Conservation (phyloP, 805 yeast genomes). For the Cyberlindnera euphorbiiphila region DNA sequence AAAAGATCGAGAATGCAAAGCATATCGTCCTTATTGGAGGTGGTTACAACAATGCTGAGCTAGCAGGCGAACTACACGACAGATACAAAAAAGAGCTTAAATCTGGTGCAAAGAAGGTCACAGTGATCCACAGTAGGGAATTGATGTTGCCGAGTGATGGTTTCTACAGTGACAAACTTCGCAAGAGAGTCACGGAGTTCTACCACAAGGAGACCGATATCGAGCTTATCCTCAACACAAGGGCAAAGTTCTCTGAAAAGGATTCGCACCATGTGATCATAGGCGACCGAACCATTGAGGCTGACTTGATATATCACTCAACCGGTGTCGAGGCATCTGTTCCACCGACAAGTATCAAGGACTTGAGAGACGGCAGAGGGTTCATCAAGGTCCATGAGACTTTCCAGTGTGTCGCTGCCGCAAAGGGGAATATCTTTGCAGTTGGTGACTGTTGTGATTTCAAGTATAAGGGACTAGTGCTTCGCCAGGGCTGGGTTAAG, state of each 20-base stretch:
- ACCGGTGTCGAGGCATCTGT: constrained; percentile 23
- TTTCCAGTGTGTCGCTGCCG: constrained; percentile 21
- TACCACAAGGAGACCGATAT: constrained; percentile 16
- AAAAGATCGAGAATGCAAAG: constrained; percentile 20
- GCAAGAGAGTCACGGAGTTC: constrained; percentile 19
- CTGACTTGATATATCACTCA: constrained; percentile 20
- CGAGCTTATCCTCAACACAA: constrained; percentile 16
- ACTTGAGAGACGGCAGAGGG: constrained; percentile 16
- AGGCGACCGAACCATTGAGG: constrained; percentile 5
- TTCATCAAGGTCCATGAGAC: constrained; percentile 22
- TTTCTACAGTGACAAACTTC: constrained; percentile 12
- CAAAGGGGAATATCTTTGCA: constrained; percentile 29
- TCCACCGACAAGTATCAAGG: constrained; percentile 18
- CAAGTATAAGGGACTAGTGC: constrained; percentile 23
- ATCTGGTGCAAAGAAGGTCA: constrained; percentile 15
- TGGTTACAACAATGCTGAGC: constrained; percentile 30
- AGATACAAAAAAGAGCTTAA: constrained; percentile 19
- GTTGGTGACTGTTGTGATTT: constrained; percentile 31
- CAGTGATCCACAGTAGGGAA: constrained; percentile 16
- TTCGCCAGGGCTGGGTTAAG: constrained; percentile 14
- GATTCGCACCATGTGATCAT: not conserved
- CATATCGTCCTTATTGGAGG: constrained; percentile 30
- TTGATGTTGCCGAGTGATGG: constrained; percentile 16
- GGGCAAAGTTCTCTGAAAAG: no score
- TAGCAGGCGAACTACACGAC: constrained; percentile 31